phyloP scores from a whole-genome alignment of 495 filamentous ascomycete genomes.

The Parathielavia appendiculata region DNA sequence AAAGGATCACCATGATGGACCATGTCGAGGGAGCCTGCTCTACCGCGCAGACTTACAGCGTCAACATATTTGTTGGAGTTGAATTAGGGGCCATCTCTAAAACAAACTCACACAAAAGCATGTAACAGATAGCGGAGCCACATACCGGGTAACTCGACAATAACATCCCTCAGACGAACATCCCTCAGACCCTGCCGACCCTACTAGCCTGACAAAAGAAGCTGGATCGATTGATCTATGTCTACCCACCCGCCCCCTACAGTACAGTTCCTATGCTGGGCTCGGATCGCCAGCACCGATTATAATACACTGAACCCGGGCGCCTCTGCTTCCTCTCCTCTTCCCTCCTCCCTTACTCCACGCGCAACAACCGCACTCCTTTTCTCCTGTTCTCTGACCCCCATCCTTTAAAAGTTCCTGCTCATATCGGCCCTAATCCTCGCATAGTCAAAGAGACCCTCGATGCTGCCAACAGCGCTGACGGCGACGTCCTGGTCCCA shows the following conservation, averaged over 20 bases:
- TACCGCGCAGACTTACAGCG: too few species aligned
- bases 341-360: not conserved
- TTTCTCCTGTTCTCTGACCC: too few species aligned
- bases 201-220: slow-evolving; percentile 20
- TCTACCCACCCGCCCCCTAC: slow-evolving; percentile 33
- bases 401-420: slow-evolving; percentile 55
- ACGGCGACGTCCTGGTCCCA: slow-evolving; percentile 98
- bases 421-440: slow-evolving; percentile 85
- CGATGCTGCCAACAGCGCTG: slow-evolving; percentile 84
- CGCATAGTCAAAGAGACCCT: slow-evolving; percentile 87
- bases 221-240: slow-evolving; percentile 34
- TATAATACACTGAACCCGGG: slow-evolving; percentile 37
- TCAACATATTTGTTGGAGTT: too few species aligned
- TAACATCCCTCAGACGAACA: not conserved
- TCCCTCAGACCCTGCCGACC: not conserved
- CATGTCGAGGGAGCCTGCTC: too few species aligned
- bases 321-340: slow-evolving; percentile 13
- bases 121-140: too few species aligned
- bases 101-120: too few species aligned
- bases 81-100: too few species aligned
- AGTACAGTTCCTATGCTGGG: slow-evolving; percentile 30
- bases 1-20: too few species aligned
- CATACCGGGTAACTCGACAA: too few species aligned
- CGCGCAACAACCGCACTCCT: not conserved
- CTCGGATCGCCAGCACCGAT: slow-evolving; percentile 29